Evolutionary conservation across 208 protist species (phyloP), one percentile per base, ranked within the genome.

Genomic region (Acanthamoeba castellanii): DNA sequence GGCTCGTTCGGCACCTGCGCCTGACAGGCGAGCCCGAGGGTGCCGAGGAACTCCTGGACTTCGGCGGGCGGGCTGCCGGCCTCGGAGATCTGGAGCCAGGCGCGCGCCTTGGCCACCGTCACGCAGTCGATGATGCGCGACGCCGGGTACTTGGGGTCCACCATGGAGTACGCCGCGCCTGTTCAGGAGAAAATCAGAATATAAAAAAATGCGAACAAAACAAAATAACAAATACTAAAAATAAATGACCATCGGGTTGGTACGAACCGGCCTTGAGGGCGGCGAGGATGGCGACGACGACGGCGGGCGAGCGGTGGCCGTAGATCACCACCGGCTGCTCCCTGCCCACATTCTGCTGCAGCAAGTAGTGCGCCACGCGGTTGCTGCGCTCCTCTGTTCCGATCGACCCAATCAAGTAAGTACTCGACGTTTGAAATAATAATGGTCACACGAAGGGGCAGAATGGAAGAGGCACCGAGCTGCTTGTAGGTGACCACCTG

Each of bases 241-340:
- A 20, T 7, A 57, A 57, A 57, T 57, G n/a, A n/a, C n/a, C n/a
- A n/a, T n/a, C n/a, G n/a, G n/a, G n/a, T n/a, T n/a, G n/a, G n/a
- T n/a, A n/a, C 72, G 72, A 27, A 81, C 72, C 97, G 42, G 95
- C 84, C 85, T 98, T 98, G 55, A 97, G 92, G 22, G 97, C 93
- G n/a, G 66, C 95, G 34, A 97, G 95, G 13, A 97, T 97, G 14
- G 97, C 97, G 11, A 95, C 66, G 16, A 97, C 97, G n/a, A 97
- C 94, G 27, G 97, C 84, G 14, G 95, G 95, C 22, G 34, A 93
- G 47, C 97, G 88, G 64, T 97, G 95, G 42, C 97, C 97, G 95
- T 98, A 97, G 34, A 97, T 95, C 8, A 84, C 95, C 0, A 97
- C 88, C 14, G 97, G 93, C 7, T 97, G 94, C 45, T 89, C 90